Percentiles rank a stretch among this genome's conserved stretches.
Conservation (phyloP, 1,139 yeast genomes). For the Yamadazyma membranifaciens region DNA sequence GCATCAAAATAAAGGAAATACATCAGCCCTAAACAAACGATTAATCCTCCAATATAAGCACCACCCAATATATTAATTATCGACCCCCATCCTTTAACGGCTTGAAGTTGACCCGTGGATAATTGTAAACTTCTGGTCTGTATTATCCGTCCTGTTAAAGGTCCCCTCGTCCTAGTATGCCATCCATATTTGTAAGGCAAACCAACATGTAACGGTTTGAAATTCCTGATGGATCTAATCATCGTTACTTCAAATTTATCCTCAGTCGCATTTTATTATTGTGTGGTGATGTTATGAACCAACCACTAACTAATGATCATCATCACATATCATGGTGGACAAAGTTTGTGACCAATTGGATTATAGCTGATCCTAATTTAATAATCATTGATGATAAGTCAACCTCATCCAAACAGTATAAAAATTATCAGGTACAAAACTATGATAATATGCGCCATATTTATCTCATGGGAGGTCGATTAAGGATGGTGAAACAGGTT, state of each 20-base stretch:
- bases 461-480: slow-evolving; percentile 66
- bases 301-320: background rate
- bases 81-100: slow-evolving; percentile 32
- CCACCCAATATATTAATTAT: slow-evolving; percentile 40
- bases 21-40: slow-evolving; percentile 40
- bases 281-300: slow-evolving; percentile 6
- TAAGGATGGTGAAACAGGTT: slow-evolving; percentile 40
- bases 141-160: background rate
- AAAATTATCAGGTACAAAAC: slow-evolving; percentile 37
- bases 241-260: background rate
- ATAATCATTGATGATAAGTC: slow-evolving; percentile 12
- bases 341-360: slow-evolving; percentile 40
- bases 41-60: slow-evolving; percentile 43
- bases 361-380: slow-evolving; percentile 39
- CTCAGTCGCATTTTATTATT: background rate
- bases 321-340: slow-evolving; percentile 7
- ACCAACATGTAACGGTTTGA: background rate
- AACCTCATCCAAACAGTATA: slow-evolving; percentile 8
- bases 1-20: slow-evolving; percentile 44
- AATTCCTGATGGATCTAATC: background rate
- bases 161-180: background rate
- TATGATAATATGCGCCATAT: slow-evolving; percentile 32
- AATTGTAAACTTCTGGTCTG: slow-evolving; percentile 12
- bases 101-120: slow-evolving; percentile 20
- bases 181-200: background rate